These are phyloP conservation scores for Gossypium trilobum DNA, from an alignment of 441 rosid species.

Conservation along the genomic window DNA sequence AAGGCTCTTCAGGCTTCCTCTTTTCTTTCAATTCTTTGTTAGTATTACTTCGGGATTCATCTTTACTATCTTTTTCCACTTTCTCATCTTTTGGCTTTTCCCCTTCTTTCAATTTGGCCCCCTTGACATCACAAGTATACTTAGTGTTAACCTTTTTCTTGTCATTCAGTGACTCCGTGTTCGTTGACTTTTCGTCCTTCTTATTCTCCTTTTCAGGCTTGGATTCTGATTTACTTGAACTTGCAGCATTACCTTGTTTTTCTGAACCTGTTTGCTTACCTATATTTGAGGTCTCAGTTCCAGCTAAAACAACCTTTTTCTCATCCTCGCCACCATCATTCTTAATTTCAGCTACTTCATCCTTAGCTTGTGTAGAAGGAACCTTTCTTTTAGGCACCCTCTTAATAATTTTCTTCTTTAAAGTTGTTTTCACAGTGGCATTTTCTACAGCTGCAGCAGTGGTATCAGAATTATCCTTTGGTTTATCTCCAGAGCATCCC, in stretches of 20 bases:
- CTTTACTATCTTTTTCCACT: conserved; percentile 29
- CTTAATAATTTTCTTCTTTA: conserved; percentile 71
- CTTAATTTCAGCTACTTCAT: conserved; percentile 31
- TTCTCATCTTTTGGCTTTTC: conserved; percentile 37
- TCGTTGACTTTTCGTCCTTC: conserved; percentile 37
- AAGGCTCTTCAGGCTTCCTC: conserved; percentile 66
- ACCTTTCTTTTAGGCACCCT: conserved; percentile 75
- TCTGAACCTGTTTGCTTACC: conserved; percentile 31
- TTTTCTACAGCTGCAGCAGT: conserved; percentile 34
- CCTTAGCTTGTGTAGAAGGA: conserved; percentile 28
- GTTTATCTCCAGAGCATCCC: conserved; percentile 33
- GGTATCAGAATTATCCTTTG: conserved; percentile 38
- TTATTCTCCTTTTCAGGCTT: conserved; percentile 35
- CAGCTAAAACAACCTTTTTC: conserved; percentile 26
- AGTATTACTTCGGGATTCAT: conserved; percentile 35
- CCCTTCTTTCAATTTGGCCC: conserved; percentile 33
- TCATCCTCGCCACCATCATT: conserved; percentile 34
- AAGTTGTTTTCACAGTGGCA: conserved; percentile 39
- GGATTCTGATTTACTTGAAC: conserved; percentile 27
- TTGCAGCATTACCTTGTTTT: conserved; percentile 31
- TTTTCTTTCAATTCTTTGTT: conserved; percentile 54
- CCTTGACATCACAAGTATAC: conserved; percentile 31
- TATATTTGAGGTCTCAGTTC: conserved; percentile 21
- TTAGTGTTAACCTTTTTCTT: conserved; percentile 33
- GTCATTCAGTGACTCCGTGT: conserved; percentile 30